These are phyloP conservation scores for Quercus gilva DNA, from an alignment of 306 rosid species.

Conservation along the genomic window DNA sequence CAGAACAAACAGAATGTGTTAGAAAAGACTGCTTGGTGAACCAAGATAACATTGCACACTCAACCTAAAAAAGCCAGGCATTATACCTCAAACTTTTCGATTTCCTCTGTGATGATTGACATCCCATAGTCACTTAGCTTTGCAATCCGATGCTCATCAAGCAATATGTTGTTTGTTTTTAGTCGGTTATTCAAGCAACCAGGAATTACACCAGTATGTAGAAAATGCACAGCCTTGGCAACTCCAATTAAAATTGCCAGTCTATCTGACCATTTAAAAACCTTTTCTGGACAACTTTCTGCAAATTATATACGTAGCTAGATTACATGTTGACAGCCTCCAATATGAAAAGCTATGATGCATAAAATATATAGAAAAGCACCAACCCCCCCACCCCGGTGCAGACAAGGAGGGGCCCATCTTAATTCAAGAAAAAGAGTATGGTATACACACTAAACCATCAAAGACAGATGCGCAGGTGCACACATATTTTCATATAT, in stretches of 20 bases:
- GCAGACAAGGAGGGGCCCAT: background rate
- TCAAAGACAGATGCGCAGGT: background rate
- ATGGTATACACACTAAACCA: background rate
- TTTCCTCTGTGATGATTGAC: conserved; percentile 58
- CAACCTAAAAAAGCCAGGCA: conserved; percentile 12
- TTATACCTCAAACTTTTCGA: conserved; percentile 58
- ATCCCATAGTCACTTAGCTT: conserved; percentile 88
- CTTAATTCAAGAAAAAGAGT: background rate
- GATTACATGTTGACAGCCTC: conserved; percentile 24
- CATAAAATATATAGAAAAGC: background rate
- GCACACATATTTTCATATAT: background rate
- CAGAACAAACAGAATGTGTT: conserved; percentile 24
- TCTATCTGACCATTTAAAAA: conserved; percentile 82
- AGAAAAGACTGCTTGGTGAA: conserved; percentile 21
- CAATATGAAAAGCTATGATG: conserved; percentile 2
- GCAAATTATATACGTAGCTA: conserved; percentile 16
- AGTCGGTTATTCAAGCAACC: conserved; percentile 67
- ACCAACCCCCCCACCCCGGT: background rate
- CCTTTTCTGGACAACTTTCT: conserved; percentile 59
- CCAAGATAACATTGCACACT: background rate
- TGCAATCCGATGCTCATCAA: conserved; percentile 72
- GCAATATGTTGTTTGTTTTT: conserved; percentile 65
- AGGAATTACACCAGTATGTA: conserved; percentile 79
- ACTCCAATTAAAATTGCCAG: conserved; percentile 73
- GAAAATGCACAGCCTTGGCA: conserved; percentile 84